Conservation (phyloP, 2,329 filamentous ascomycete species). For the Fusarium tricinctum region DNA sequence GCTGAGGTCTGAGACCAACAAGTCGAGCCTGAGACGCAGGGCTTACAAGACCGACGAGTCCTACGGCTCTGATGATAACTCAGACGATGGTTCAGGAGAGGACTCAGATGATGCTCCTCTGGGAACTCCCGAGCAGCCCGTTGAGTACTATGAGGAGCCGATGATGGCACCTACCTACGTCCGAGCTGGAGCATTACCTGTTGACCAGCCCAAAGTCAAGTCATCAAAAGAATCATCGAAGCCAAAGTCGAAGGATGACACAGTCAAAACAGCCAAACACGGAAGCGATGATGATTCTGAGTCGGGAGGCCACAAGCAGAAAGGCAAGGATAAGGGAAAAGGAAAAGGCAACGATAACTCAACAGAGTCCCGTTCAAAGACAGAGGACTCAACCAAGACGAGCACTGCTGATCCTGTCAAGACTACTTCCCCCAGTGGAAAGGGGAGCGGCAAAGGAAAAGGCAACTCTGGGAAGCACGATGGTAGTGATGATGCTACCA, state of each 20-base stretch:
- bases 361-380: too few relatives aligned
- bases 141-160: slow-evolving; percentile 10
- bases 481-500: not conserved
- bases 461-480: not conserved
- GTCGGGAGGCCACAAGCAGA: slow-evolving; percentile 4
- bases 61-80: not conserved
- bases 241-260: not conserved
- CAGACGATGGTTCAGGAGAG: not conserved
- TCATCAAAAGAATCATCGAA: not conserved
- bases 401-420: not conserved
- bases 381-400: not conserved
- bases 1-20: not conserved
- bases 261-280: not conserved
- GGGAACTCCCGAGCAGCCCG: not conserved
- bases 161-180: slow-evolving; percentile 22
- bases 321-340: slow-evolving; percentile 16
- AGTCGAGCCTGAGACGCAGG: slow-evolving; percentile 3
- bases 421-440: not conserved
- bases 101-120: not conserved
- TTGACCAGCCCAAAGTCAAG: slow-evolving; percentile 8
- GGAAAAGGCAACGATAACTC: not conserved
- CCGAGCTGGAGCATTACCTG: not conserved
- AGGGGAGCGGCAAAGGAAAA: not conserved
- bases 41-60: not conserved
- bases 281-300: slow-evolving; percentile 3